Conservation (phyloP, 306 rosid species). For the Dalbergia cochinchinensis region DNA sequence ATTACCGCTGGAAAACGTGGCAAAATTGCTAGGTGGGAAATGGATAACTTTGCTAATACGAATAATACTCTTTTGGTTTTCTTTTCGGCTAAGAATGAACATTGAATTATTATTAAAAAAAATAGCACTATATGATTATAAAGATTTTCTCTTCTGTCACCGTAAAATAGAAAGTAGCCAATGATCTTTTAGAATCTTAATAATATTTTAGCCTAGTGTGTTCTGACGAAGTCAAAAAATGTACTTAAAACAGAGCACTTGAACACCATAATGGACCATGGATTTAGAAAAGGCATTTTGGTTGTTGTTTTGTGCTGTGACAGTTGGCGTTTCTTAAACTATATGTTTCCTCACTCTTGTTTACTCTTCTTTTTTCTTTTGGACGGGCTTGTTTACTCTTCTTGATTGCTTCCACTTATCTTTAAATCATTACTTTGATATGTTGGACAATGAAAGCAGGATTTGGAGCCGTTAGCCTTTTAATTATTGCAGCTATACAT, state of each 20-base stretch:
- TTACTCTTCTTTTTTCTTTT: constrained; percentile 34
- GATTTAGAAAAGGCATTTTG: constrained; percentile 27
- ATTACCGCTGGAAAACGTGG: constrained; percentile 23
- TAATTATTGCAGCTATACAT: constrained; percentile 39
- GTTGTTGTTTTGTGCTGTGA: constrained; percentile 36
- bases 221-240: constrained; percentile 40
- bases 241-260: constrained; percentile 20
- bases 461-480: constrained; percentile 34
- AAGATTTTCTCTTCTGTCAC: constrained; percentile 30
- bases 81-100: constrained; percentile 48
- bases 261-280: constrained; percentile 35
- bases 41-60: constrained; percentile 39
- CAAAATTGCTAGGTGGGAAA: constrained; percentile 22
- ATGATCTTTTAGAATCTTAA: constrained; percentile 39
- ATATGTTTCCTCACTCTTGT: constrained; percentile 30
- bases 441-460: constrained; percentile 1
- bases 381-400: constrained; percentile 40
- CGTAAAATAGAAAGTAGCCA: constrained; percentile 38
- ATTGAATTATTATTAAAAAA: neutral
- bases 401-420: constrained; percentile 3
- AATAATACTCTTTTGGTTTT: constrained; percentile 30
- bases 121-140: constrained; percentile 16
- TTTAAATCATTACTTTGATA: constrained; percentile 21
- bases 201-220: constrained; percentile 28
- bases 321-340: constrained; percentile 49